Percentiles rank a stretch among this genome's conserved stretches.
phyloP scores from a whole-genome alignment of 768 basidiomycete genomes.

The Termitomyces sp. region DNA sequence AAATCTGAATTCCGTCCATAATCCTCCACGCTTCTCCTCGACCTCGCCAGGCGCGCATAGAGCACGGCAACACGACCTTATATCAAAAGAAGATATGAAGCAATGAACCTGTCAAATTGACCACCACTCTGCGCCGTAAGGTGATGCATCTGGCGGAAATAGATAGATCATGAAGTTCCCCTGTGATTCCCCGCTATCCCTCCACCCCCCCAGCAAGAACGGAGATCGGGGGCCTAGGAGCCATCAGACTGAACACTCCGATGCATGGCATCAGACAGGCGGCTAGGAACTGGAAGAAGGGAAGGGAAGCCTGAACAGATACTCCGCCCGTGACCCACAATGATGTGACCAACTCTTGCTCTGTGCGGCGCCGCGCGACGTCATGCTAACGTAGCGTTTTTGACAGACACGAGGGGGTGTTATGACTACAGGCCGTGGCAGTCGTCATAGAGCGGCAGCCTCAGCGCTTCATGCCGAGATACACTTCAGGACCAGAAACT shows the following conservation, averaged over 20 bases:
- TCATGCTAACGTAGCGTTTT: not conserved
- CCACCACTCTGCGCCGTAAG: not conserved
- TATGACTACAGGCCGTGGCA: not conserved
- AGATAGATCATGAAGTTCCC: not conserved
- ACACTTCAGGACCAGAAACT: constrained; percentile 56
- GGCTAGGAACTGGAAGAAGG: not conserved
- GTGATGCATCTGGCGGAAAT: constrained; percentile 5
- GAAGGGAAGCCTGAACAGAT: not conserved
- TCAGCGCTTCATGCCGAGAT: constrained; percentile 69
- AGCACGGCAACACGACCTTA: not conserved
- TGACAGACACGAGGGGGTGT: not conserved
- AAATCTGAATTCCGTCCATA: not conserved
- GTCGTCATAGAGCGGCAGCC: not conserved
- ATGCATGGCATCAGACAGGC: not conserved
- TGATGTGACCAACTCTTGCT: not conserved
- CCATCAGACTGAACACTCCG: not conserved
- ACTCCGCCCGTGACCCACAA: not conserved
- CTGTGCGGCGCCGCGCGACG: not conserved
- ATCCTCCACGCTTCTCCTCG: not conserved
- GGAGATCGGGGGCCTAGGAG: not conserved
- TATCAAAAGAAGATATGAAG: not conserved
- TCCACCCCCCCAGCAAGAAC: not conserved
- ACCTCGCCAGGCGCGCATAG: not conserved
- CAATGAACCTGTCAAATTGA: not conserved
- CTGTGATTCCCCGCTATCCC: not conserved